A percentile compares a stretch with the other conserved stretches of the same genome.
Conservation (phyloP, 768 basidiomycete genomes). For the Termitomyces eurrhizus region DNA sequence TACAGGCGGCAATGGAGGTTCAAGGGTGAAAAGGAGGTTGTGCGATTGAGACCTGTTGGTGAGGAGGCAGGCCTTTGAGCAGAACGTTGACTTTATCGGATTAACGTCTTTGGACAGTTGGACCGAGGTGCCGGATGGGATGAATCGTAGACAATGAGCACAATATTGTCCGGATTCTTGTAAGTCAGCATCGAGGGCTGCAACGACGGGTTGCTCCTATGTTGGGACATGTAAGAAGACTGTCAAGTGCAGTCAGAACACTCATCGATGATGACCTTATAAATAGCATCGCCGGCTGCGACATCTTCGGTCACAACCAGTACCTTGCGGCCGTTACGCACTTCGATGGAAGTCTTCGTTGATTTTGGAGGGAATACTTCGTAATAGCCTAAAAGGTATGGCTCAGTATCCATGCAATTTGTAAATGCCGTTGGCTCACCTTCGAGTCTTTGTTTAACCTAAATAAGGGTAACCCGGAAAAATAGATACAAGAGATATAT, state of each 20-base stretch:
- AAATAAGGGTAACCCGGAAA: slow-evolving; percentile 18
- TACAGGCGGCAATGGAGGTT: slow-evolving; percentile 53
- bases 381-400: slow-evolving; percentile 58
- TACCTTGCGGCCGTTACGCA: slow-evolving; percentile 42
- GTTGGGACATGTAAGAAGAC: slow-evolving; percentile 4
- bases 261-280: slow-evolving; percentile 47
- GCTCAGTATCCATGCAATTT: slow-evolving; percentile 9
- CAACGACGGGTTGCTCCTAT: slow-evolving; percentile 75
- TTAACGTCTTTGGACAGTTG: slow-evolving; percentile 40
- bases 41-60: slow-evolving; percentile 58
- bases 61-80: slow-evolving; percentile 64
- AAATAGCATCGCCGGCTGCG: slow-evolving; percentile 68
- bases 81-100: slow-evolving; percentile 59
- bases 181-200: slow-evolving; percentile 69
- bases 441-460: slow-evolving; percentile 70
- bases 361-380: slow-evolving; percentile 70
- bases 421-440: slow-evolving; percentile 49
- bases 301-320: slow-evolving; percentile 68
- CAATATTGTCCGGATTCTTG: slow-evolving; percentile 67
- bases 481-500: slow-evolving; percentile 48
- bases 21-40: slow-evolving; percentile 66
- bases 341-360: slow-evolving; percentile 63
- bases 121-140: slow-evolving; percentile 45
- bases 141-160: slow-evolving; percentile 63
- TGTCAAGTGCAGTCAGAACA: not conserved